Percentiles rank a stretch among this genome's conserved stretches.
Conservation (phyloP, 306 rosid species). For the Comarum palustre region DNA sequence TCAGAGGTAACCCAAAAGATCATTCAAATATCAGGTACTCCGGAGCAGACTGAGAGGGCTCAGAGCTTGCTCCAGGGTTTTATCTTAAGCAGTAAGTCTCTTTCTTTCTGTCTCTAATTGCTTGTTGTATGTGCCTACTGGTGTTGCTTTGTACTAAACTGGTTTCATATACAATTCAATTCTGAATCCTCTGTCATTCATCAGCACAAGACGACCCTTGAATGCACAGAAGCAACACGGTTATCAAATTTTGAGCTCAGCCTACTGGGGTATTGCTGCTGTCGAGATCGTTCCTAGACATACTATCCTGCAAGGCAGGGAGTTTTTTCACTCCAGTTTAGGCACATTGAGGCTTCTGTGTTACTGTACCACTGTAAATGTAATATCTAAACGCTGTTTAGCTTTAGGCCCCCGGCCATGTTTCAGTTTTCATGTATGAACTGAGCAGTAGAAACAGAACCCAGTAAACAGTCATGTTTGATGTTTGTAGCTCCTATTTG, state of each 20-base stretch:
- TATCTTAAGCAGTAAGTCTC: constrained; percentile 84
- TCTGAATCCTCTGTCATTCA: constrained; percentile 16
- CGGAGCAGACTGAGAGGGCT: constrained; percentile 95
- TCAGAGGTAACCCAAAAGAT: constrained; percentile 69
- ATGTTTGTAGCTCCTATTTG: neutral
- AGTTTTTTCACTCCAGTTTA: constrained; percentile 4
- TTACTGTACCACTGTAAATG: constrained; percentile 47
- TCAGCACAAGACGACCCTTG: constrained; percentile 96
- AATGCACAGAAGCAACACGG: constrained; percentile 15
- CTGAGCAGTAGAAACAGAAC: constrained; percentile 16
- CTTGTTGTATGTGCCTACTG: neutral
- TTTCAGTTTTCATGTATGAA: constrained; percentile 30
- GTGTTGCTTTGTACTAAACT: neutral
- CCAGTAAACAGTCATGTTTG: neutral
- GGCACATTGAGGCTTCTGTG: constrained; percentile 11
- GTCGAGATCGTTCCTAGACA: constrained; percentile 1
- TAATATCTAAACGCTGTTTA: constrained; percentile 21
- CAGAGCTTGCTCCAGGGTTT: constrained; percentile 98
- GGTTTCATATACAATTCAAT: neutral
- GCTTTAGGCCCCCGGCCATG: constrained; percentile 21
- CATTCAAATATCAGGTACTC: constrained; percentile 89
- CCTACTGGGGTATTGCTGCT: constrained; percentile 13
- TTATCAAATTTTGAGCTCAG: constrained; percentile 23
- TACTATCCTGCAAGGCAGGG: constrained; percentile 1
- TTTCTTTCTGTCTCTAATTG: neutral